Conservation (phyloP, 345 rosid genomes). For the Heritiera littoralis region DNA sequence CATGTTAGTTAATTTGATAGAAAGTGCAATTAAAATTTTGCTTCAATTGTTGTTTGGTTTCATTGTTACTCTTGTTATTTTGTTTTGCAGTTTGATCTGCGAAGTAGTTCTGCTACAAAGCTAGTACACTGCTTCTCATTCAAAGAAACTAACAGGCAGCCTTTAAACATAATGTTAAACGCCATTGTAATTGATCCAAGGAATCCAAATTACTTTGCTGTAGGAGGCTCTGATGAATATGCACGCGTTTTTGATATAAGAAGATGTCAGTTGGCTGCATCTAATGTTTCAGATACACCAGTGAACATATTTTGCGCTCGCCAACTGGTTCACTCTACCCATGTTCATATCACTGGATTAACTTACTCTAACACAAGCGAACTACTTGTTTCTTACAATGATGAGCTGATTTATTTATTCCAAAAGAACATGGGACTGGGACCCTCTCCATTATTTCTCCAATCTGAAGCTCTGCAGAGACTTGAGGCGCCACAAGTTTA, state of each 20-base stretch:
- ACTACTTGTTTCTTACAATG: slow-evolving; percentile 61
- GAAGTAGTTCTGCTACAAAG: slow-evolving; percentile 42
- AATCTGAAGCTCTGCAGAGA: slow-evolving; percentile 35
- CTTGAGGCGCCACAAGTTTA: slow-evolving; percentile 50
- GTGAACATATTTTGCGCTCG: slow-evolving; percentile 53
- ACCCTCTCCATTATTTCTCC: slow-evolving; percentile 37
- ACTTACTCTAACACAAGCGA: slow-evolving; percentile 55
- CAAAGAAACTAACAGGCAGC: slow-evolving; percentile 44
- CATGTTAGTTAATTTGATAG: slow-evolving; percentile 44
- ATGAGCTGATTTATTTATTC: slow-evolving; percentile 57
- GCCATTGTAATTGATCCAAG: slow-evolving; percentile 57
- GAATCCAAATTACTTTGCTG: slow-evolving; percentile 51
- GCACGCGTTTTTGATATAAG: slow-evolving; percentile 58
- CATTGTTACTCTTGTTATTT: slow-evolving; percentile 18
- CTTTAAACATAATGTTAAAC: slow-evolving; percentile 44
- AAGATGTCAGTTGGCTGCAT: slow-evolving; percentile 43
- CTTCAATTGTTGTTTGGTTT: slow-evolving; percentile 4
- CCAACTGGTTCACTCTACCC: slow-evolving; percentile 38
- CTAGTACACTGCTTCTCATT: slow-evolving; percentile 50
- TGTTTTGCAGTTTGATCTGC: slow-evolving; percentile 57
- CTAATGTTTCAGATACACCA: slow-evolving; percentile 41
- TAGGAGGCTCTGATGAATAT: slow-evolving; percentile 69
- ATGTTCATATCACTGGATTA: slow-evolving; percentile 56
- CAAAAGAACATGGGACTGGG: slow-evolving; percentile 54
- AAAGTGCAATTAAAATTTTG: not conserved